Base-by-base conservation (phyloP, 2,329 filamentous ascomycete species). In the Penicillium sp. region DNA sequence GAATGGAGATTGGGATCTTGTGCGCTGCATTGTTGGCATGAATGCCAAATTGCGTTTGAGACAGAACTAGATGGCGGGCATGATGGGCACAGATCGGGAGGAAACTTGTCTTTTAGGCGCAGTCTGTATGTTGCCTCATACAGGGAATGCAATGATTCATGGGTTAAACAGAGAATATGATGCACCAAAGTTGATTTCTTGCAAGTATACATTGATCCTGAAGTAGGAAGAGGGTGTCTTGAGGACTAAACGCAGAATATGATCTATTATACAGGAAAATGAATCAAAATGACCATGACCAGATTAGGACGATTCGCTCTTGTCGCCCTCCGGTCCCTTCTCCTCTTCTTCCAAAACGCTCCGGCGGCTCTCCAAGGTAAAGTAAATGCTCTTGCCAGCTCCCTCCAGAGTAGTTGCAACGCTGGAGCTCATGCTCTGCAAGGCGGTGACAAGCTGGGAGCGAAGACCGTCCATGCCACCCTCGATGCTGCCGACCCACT, bases 21-120 rank as follows among this genome's bases (percentile, higher is more conserved):
- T 95, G 37, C 84, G 88, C 62, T 90, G 90, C 75, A 88, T 97
- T 67, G 88, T 97, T 7, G 93, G 90, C 7, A 93, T 96, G 91
- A 99, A 99, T 72, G 85, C 89, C 25, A 88, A 77, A 56, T 69
- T 85, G 66, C 71, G 74, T 62, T 62, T 77, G 62, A 71, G 69
- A 55, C 61, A 72, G 58, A 56, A 69, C 17, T 62, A 61, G 51
- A 43, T n/a, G 29, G 3, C 8, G 29, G 9, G 19, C 17, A 27
- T 46, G 2, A 10, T 37, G 31, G 46, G 19, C n/a, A 40, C 53
- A 27, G 35, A 29, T 31, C 23, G 12, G 35, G 41, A 41, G 41
- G 23, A 21, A 43, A 37, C 12, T 54, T 43, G 37, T 23, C 3
- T 21, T 51, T 48, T 38, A 38, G 27, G 31, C 27, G 25, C 27